Percentiles rank a stretch among this genome's conserved stretches.
These are phyloP conservation scores for Pythium aphanidermatum DNA, from an alignment of 352 stramenopile genomes.

Conservation along the genomic window DNA sequence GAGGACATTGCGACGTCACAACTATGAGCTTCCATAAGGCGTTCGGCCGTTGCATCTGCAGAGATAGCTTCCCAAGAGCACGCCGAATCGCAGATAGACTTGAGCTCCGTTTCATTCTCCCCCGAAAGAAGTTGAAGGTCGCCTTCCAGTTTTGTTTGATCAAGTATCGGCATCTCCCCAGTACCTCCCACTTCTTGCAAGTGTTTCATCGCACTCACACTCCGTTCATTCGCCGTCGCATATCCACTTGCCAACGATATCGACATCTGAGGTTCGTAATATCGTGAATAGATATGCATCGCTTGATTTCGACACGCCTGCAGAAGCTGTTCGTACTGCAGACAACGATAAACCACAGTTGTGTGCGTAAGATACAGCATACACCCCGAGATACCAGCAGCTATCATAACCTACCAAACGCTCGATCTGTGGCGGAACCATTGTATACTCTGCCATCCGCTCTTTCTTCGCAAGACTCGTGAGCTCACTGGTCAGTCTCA, in stretches of 20 bases:
- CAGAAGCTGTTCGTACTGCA: conserved; percentile 36
- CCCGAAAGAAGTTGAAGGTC: background rate
- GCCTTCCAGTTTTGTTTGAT: conserved; percentile 11
- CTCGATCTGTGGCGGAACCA: conserved; percentile 7
- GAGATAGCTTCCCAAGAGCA: conserved; percentile 35
- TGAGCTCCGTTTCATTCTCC: background rate
- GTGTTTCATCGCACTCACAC: conserved; percentile 29
- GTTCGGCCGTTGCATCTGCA: conserved; percentile 37
- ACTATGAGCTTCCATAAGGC: conserved; percentile 58
- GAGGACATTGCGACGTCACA: conserved; percentile 71
- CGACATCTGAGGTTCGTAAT: conserved; percentile 40
- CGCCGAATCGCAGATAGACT: background rate
- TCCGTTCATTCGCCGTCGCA: conserved; percentile 3
- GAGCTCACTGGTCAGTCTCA: conserved; percentile 8
- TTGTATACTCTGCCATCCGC: conserved; percentile 10
- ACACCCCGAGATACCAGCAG: no score
- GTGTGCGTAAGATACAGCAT: no score
- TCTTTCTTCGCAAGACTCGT: conserved; percentile 17
- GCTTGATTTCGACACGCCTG: conserved; percentile 49
- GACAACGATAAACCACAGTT: background rate
- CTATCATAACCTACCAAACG: conserved; percentile 12
- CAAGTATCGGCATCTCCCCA: conserved; percentile 17
- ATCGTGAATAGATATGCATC: conserved; percentile 54
- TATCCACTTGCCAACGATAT: conserved; percentile 19
- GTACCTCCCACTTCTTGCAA: conserved; percentile 31